Evolutionary conservation across 2,329 filamentous ascomycete genomes (phyloP).

Genomic region (Colletotrichum sansevieriae): DNA sequence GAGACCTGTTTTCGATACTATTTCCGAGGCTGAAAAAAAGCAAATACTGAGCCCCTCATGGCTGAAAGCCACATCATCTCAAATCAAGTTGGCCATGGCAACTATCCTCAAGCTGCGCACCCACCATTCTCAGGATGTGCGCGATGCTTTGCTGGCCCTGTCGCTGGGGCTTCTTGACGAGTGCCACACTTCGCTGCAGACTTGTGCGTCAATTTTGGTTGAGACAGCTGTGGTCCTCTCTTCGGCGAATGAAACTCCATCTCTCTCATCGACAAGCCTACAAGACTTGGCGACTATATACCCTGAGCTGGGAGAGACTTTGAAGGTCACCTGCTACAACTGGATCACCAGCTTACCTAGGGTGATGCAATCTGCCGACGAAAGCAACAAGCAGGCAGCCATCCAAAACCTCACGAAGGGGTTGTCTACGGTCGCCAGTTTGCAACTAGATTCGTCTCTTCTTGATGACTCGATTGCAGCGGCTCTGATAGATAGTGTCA

Average conservation of each 20-base stretch:
- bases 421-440: slow-evolving; percentile 72
- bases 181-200: slow-evolving; percentile 79
- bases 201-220: slow-evolving; percentile 78
- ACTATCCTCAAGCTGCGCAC: slow-evolving; percentile 81
- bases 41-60: slow-evolving; percentile 68
- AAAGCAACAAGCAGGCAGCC: slow-evolving; percentile 78
- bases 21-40: slow-evolving; percentile 47
- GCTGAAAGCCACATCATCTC: slow-evolving; percentile 82
- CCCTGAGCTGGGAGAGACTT: slow-evolving; percentile 69
- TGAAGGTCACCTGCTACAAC: slow-evolving; percentile 80
- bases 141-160: slow-evolving; percentile 74
- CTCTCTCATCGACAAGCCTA: slow-evolving; percentile 63
- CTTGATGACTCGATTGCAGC: slow-evolving; percentile 76
- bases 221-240: slow-evolving; percentile 84
- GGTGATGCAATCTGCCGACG: slow-evolving; percentile 86
- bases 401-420: slow-evolving; percentile 83
- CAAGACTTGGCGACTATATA: slow-evolving; percentile 74
- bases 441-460: slow-evolving; percentile 74
- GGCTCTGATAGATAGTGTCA: slow-evolving; percentile 81
- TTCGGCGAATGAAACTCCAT: slow-evolving; percentile 58
- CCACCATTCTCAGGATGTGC: slow-evolving; percentile 78
- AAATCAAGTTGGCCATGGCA: slow-evolving; percentile 86
- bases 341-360: slow-evolving; percentile 87
- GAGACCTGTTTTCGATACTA: slow-evolving; percentile 42
- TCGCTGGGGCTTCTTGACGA: slow-evolving; percentile 83